Evolutionary conservation across 2,329 filamentous ascomycete species (phyloP).

Genomic region (Bisporella sp.): DNA sequence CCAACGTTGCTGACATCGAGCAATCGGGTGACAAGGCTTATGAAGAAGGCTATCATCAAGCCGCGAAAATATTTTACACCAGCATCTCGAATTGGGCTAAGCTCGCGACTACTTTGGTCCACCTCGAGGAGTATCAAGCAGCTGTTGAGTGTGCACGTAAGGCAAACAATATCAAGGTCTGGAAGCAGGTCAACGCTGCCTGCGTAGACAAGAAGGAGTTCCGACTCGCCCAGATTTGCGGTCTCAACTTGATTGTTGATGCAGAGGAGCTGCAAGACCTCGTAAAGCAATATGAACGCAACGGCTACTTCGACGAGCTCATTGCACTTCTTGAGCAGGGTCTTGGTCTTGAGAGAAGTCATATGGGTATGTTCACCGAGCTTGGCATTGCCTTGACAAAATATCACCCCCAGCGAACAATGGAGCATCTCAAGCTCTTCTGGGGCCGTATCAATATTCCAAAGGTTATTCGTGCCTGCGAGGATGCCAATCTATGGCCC

Average conservation of each 20-base stretch:
- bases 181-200: slow-evolving; percentile 96
- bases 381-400: slow-evolving; percentile 87
- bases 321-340: slow-evolving; percentile 92
- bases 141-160: slow-evolving; percentile 97
- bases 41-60: slow-evolving; percentile 87
- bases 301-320: slow-evolving; percentile 97
- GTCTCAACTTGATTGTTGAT: slow-evolving; percentile 95
- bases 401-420: slow-evolving; percentile 90
- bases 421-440: slow-evolving; percentile 99
- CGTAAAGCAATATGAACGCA: slow-evolving; percentile 92
- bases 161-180: slow-evolving; percentile 98
- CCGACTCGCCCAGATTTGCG: slow-evolving; percentile 96
- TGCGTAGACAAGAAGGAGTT: slow-evolving; percentile 98
- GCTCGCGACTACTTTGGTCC: slow-evolving; percentile 90
- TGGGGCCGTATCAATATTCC: slow-evolving; percentile 97
- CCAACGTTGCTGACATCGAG: slow-evolving; percentile 93
- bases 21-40: slow-evolving; percentile 98
- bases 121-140: slow-evolving; percentile 93
- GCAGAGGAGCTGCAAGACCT: slow-evolving; percentile 90
- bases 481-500: slow-evolving; percentile 94
- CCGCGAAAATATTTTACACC: slow-evolving; percentile 96
- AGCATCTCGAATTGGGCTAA: slow-evolving; percentile 99
- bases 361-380: slow-evolving; percentile 97
- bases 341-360: slow-evolving; percentile 69
- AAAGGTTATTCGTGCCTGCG: slow-evolving; percentile 88